Evolutionary conservation across 2,329 filamentous ascomycete genomes (phyloP).

Genomic region (Apiospora aurea): DNA sequence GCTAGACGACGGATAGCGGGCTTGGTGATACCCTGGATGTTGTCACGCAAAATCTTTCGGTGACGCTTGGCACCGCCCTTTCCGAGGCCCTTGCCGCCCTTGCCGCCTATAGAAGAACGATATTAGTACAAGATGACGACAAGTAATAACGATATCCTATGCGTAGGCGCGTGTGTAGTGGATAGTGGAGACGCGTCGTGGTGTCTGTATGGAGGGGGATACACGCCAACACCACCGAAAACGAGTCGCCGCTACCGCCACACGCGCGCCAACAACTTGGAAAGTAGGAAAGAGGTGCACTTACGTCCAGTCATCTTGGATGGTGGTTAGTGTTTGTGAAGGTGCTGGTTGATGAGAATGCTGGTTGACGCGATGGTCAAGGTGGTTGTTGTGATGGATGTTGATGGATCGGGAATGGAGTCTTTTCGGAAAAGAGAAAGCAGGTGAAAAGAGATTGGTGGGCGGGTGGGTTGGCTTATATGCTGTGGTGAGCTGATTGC

Average conservation of each 20-base stretch:
- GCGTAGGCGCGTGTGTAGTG: neutral
- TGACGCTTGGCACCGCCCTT: constrained; percentile 99
- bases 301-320: constrained; percentile 78
- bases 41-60: constrained; percentile 99
- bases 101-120: constrained; percentile 70
- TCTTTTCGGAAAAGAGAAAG: constrained; percentile 33
- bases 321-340: constrained; percentile 39
- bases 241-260: neutral
- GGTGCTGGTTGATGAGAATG: constrained; percentile 40
- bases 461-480: constrained; percentile 31
- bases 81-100: constrained; percentile 96
- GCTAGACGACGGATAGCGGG: constrained; percentile 98
- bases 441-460: constrained; percentile 31
- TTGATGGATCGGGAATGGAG: constrained; percentile 23
- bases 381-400: constrained; percentile 11
- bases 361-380: constrained; percentile 38
- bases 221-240: neutral
- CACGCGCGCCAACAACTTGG: constrained; percentile 31
- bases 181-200: constrained; percentile 14
- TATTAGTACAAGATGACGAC: constrained; percentile 43
- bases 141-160: neutral
- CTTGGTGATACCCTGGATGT: constrained; percentile 99
- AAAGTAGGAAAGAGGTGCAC: constrained; percentile 45
- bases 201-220: neutral
- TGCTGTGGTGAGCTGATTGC: constrained; percentile 24